Evolutionary conservation across 2,329 filamentous ascomycete genomes (phyloP), one percentile per base, ranked within the genome.

Genomic region (Biscogniauxia mediterranea): DNA sequence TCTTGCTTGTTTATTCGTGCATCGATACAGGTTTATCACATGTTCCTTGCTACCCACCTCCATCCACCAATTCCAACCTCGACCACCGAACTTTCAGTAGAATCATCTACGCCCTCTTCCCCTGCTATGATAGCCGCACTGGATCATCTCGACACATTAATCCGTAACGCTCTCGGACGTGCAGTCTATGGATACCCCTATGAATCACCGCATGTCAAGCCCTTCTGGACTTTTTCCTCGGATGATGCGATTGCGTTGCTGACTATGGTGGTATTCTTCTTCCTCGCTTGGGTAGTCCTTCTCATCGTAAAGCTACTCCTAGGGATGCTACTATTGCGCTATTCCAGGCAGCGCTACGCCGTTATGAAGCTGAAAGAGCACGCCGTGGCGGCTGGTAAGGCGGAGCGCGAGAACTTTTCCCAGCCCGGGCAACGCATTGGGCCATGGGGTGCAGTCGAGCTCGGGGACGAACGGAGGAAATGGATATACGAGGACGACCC

Each of bases 1-100:
- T 94, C 93, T 1, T 98, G 93, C 69, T 87, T 99, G 54, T 97
- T 99, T 76, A 95, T 99, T 74, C 88, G 96, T 52, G 92, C 96
- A 54, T 93, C 92, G 0, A 85, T 98, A 52, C 95, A 99, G 74
- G 97, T 94, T 6, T 99, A 98, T 76, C 91, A 97, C 77, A 98
- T 98, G 94, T 96, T 98, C 72, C 84, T 98, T 15, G 91, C 93
- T 3, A 93, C 92, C 0, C 89, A 96, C 70, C 83, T 97, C 38
- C 90, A 92, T 0, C 85, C 90, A 8, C 91, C 92, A 0, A 81
- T 92, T 0, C 80, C 85, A 25, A 80, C 88, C 25, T 87, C 88
- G 3, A 84, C 89, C 54, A 88, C 89, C 19, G 84, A 89, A 5
- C 77, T 92, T 15, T 80, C 85, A 3, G 79, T 88, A 3, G 89